Percentiles rank a stretch among this genome's conserved stretches.
phyloP scores from a whole-genome alignment of 1,139 yeast genomes.

The Debaryomyces sp. region DNA sequence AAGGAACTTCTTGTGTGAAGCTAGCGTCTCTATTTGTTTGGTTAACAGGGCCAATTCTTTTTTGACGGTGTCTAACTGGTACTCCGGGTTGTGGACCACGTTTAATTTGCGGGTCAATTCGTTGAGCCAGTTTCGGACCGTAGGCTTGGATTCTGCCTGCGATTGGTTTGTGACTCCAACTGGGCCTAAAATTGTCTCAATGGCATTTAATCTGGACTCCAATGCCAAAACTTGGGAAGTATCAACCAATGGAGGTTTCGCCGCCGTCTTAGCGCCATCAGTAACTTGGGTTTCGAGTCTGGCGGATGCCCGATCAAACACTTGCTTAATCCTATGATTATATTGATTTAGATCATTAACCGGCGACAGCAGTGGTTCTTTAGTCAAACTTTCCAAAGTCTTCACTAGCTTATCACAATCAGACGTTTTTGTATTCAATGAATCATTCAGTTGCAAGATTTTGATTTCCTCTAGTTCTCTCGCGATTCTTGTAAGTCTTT shows the following conservation, averaged over 20 bases:
- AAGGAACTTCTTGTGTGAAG: constrained; percentile 17
- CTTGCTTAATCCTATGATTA: constrained; percentile 6
- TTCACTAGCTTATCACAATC: constrained; percentile 8
- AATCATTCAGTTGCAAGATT: constrained; percentile 12
- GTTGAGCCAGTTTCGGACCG: constrained; percentile 25
- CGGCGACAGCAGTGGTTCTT: not conserved
- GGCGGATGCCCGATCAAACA: constrained; percentile 11
- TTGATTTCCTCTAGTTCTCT: constrained; percentile 46
- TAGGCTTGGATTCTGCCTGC: constrained; percentile 3
- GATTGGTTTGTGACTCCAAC: constrained; percentile 11
- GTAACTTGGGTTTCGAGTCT: not conserved
- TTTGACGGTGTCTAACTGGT: constrained; percentile 22
- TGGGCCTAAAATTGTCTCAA: constrained; percentile 28
- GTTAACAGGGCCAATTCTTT: constrained; percentile 19
- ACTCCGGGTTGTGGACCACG: constrained; percentile 41
- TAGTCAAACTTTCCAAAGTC: constrained; percentile 10
- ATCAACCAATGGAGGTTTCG: constrained; percentile 3
- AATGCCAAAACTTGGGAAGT: constrained; percentile 19
- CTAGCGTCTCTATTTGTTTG: constrained; percentile 21
- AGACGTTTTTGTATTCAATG: constrained; percentile 12
- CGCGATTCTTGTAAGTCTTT: constrained; percentile 47
- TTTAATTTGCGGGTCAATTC: constrained; percentile 41
- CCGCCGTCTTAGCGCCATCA: not conserved
- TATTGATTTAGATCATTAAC: constrained; percentile 7
- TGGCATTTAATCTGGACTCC: constrained; percentile 25